Evolutionary conservation across 75 land plant species (phyloP).

Genomic region (Cupressus sempervirens): DNA sequence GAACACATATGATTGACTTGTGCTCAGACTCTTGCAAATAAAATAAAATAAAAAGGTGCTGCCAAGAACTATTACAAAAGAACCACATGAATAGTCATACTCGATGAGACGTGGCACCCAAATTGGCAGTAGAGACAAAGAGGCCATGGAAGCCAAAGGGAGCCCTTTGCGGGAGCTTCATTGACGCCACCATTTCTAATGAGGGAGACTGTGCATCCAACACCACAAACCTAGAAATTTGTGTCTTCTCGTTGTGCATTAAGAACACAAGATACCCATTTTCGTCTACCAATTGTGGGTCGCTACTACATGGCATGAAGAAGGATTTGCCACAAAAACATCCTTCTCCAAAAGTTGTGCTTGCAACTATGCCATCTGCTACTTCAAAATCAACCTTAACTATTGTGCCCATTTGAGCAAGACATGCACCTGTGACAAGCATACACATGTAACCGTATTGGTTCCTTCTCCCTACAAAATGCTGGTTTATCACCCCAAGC

Average conservation of each 20-base stretch:
- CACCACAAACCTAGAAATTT: constrained; percentile 58
- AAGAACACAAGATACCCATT: constrained; percentile 69
- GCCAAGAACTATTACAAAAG: too few relatives aligned
- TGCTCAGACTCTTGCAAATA: too few relatives aligned
- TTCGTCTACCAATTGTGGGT: constrained; percentile 27
- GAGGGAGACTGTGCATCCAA: constrained; percentile 77
- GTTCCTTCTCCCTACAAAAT: constrained; percentile 39
- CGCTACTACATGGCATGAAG: constrained; percentile 36
- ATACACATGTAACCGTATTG: constrained; percentile 47
- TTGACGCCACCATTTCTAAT: constrained; percentile 56
- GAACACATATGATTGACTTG: too few relatives aligned
- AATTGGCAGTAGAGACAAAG: constrained; percentile 26
- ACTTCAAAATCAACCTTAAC: constrained; percentile 64
- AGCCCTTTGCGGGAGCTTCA: constrained; percentile 66
- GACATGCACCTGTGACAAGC: constrained; percentile 32
- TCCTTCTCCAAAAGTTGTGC: constrained; percentile 29
- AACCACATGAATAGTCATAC: too few relatives aligned
- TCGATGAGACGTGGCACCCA: not conserved
- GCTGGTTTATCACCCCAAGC: constrained; percentile 58
- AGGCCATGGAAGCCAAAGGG: constrained; percentile 87
- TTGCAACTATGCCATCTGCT: constrained; percentile 33
- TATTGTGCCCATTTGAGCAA: constrained; percentile 62
- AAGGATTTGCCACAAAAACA: constrained; percentile 74
- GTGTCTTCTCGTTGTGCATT: constrained; percentile 47
- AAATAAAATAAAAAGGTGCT: too few relatives aligned